Conservation (phyloP, 139 green algal genomes). For the Dunaliella sp. region DNA sequence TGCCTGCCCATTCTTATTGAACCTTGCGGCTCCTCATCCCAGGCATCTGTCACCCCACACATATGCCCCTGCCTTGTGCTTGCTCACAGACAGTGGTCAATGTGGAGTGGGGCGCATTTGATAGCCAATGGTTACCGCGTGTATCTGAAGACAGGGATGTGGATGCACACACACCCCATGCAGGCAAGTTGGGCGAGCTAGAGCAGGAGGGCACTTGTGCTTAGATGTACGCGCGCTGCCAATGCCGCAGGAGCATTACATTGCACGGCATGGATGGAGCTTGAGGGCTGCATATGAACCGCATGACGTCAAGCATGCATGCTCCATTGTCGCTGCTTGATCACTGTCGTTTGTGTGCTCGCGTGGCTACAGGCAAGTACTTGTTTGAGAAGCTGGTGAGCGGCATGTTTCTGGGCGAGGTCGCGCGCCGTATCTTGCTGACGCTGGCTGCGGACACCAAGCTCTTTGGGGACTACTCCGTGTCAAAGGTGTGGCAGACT, state of each 20-base stretch:
- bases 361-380: conserved; percentile 51
- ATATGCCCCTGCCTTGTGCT: too few relatives aligned
- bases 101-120: conserved; percentile 84
- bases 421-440: conserved; percentile 73
- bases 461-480: conserved; percentile 28
- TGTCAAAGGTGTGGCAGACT: not conserved
- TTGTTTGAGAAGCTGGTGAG: conserved; percentile 89
- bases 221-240: too few relatives aligned
- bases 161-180: conserved; percentile 53
- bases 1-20: too few relatives aligned
- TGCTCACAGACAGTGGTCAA: conserved; percentile 43
- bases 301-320: too few relatives aligned
- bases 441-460: conserved; percentile 35
- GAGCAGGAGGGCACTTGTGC: too few relatives aligned
- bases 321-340: too few relatives aligned
- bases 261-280: too few relatives aligned
- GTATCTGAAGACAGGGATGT: conserved; percentile 68
- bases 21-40: not conserved
- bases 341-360: too few relatives aligned
- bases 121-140: conserved; percentile 40
- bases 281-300: too few relatives aligned
- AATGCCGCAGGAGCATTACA: too few relatives aligned
- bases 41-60: conserved; percentile 2
- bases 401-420: conserved; percentile 88
- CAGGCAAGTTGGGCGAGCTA: too few relatives aligned